Percentiles rank a stretch among this genome's conserved stretches.
phyloP scores from a whole-genome alignment of 1,139 yeast genomes.

The Magnusiomyces ingens region DNA sequence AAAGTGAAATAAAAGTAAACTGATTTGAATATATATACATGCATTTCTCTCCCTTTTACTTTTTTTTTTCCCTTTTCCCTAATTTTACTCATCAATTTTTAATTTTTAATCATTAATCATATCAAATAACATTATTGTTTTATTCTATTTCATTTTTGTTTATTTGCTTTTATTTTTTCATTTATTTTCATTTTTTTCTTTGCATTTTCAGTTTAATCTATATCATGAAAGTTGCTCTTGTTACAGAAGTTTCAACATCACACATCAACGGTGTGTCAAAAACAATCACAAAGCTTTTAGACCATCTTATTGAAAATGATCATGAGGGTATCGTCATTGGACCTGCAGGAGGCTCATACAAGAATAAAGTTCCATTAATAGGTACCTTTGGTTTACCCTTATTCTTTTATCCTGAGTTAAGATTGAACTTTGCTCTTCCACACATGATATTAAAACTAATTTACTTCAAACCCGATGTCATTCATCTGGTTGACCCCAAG shows the following conservation, averaged over 20 bases:
- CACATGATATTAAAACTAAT: slow-evolving; percentile 13
- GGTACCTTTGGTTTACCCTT: slow-evolving; percentile 20
- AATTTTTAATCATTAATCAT: no score
- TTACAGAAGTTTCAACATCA: slow-evolving; percentile 20
- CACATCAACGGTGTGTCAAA: slow-evolving; percentile 21
- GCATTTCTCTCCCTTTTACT: no score
- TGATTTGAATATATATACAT: no score
- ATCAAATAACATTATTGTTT: no score
- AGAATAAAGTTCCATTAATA: slow-evolving; percentile 14
- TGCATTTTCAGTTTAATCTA: not conserved
- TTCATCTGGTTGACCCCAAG: slow-evolving; percentile 21
- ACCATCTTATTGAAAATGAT: slow-evolving; percentile 16
- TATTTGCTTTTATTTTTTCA: not conserved
- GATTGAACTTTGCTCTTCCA: slow-evolving; percentile 17
- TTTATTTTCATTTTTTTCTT: not conserved
- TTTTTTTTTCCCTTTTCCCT: no score
- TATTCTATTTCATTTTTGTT: no score
- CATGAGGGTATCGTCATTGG: slow-evolving; percentile 19
- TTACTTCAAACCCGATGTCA: slow-evolving; percentile 19
- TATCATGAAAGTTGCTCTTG: slow-evolving; percentile 18
- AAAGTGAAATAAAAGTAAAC: no score
- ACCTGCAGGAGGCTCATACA: slow-evolving; percentile 17
- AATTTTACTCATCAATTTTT: no score
- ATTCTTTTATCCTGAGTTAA: slow-evolving; percentile 21
- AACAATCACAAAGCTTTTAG: slow-evolving; percentile 18